Conservation (phyloP, 306 rosid species). For the Senna siamea region DNA sequence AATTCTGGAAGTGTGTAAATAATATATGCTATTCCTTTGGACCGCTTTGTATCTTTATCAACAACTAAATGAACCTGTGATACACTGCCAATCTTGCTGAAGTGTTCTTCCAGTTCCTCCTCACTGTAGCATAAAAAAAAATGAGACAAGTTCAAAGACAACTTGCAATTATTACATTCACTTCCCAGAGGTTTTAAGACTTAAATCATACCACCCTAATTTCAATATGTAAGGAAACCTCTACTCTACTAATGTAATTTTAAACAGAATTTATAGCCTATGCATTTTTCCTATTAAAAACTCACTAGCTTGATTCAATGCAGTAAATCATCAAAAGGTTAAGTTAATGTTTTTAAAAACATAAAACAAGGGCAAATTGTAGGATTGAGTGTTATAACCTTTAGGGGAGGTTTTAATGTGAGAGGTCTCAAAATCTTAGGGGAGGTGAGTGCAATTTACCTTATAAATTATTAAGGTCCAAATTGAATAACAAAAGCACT, state of each 20-base stretch:
- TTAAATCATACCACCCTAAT: neutral
- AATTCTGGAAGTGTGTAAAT: conserved; percentile 58
- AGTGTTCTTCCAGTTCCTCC: conserved; percentile 84
- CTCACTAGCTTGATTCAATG: neutral
- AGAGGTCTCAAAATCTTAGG: neutral
- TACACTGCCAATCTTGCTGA: conserved; percentile 65
- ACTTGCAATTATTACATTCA: neutral
- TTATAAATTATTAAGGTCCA: conserved; percentile 19
- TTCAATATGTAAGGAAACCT: neutral
- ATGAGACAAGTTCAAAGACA: conserved; percentile 19
- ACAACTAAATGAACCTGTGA: conserved; percentile 81
- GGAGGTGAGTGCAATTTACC: neutral
- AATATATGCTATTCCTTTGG: conserved; percentile 79
- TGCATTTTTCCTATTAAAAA: neutral
- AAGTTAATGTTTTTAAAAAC: neutral
- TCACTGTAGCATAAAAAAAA: conserved; percentile 54
- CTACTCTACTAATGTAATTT: neutral
- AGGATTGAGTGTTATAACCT: neutral
- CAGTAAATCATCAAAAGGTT: neutral
- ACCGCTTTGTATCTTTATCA: conserved; percentile 78
- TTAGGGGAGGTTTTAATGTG: neutral
- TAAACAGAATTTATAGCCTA: neutral
- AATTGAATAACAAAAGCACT: conserved; percentile 17
- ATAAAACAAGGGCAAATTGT: neutral
- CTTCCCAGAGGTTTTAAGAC: neutral